Percentiles rank a stretch among this genome's conserved stretches.
These are phyloP conservation scores for Fusarium camptoceras DNA, from an alignment of 2,329 filamentous ascomycete genomes.

Conservation along the genomic window DNA sequence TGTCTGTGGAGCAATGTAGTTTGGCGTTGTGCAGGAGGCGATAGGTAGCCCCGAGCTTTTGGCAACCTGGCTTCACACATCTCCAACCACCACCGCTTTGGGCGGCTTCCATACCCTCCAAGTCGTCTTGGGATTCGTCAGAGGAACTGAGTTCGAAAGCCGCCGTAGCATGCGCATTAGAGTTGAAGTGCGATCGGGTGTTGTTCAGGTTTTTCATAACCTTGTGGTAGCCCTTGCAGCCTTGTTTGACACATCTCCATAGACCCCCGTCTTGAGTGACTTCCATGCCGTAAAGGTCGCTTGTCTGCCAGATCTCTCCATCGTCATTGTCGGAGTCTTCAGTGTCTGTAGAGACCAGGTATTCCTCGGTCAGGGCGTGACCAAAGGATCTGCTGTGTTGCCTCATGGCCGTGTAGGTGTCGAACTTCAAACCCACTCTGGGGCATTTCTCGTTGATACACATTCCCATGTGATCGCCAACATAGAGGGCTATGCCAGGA, in stretches of 20 bases:
- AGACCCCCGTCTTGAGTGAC: background rate
- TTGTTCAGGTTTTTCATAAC: background rate
- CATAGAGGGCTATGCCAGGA: constrained; percentile 13
- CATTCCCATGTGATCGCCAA: background rate
- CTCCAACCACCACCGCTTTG: background rate
- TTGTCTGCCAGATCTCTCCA: constrained; percentile 16
- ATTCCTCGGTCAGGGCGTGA: constrained; percentile 4
- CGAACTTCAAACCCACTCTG: background rate
- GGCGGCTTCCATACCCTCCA: constrained; percentile 6
- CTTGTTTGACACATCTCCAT: constrained; percentile 28
- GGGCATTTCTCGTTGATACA: constrained; percentile 27
- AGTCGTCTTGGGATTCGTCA: background rate
- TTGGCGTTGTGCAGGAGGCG: background rate
- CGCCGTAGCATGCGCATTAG: constrained; percentile 5
- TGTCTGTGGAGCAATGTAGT: background rate
- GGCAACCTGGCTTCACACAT: constrained; percentile 11
- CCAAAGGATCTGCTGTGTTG: constrained; percentile 16
- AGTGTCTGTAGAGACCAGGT: background rate
- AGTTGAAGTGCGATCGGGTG: constrained; percentile 8
- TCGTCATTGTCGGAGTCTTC: background rate
- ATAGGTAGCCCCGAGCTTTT: background rate
- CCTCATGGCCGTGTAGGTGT: background rate
- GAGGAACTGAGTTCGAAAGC: constrained; percentile 8
- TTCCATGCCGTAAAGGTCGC: constrained; percentile 17
- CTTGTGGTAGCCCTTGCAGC: constrained; percentile 17